Conservation (phyloP, 2,329 filamentous ascomycete species). For the Trichoderma sp. region DNA sequence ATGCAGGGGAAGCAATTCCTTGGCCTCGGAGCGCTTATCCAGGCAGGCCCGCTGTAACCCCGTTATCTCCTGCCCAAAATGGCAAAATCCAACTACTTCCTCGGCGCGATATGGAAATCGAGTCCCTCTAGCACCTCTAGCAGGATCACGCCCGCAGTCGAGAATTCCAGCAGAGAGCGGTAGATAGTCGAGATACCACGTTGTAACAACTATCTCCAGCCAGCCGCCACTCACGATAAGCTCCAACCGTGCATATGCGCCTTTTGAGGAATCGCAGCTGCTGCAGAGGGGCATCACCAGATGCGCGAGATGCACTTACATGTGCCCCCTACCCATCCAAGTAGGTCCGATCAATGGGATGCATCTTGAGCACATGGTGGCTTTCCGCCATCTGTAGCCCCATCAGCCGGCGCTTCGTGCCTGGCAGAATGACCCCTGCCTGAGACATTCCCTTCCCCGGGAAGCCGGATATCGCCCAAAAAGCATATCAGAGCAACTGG, state of each 20-base stretch:
- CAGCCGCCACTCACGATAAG: background rate
- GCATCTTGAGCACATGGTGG: background rate
- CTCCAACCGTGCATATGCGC: background rate
- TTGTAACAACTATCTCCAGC: background rate
- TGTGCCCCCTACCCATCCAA: background rate
- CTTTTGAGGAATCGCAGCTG: background rate
- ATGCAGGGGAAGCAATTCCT: background rate
- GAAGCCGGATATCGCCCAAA: background rate
- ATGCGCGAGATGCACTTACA: background rate
- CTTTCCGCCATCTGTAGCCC: background rate
- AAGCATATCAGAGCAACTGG: background rate
- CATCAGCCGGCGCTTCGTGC: background rate
- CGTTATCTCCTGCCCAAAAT: background rate
- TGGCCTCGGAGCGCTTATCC: conserved; percentile 14
- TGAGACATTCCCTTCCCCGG: background rate
- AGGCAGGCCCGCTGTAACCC: background rate
- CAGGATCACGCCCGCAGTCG: conserved; percentile 2
- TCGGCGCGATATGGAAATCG: background rate
- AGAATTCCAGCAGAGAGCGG: background rate
- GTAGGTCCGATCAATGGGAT: background rate
- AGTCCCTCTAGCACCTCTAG: background rate
- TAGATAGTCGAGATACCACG: background rate
- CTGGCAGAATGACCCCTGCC: background rate
- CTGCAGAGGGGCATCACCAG: background rate
- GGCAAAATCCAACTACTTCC: background rate